Evolutionary conservation across 1,139 yeast species (phyloP).

Genomic region (Geotrichum reessii): DNA sequence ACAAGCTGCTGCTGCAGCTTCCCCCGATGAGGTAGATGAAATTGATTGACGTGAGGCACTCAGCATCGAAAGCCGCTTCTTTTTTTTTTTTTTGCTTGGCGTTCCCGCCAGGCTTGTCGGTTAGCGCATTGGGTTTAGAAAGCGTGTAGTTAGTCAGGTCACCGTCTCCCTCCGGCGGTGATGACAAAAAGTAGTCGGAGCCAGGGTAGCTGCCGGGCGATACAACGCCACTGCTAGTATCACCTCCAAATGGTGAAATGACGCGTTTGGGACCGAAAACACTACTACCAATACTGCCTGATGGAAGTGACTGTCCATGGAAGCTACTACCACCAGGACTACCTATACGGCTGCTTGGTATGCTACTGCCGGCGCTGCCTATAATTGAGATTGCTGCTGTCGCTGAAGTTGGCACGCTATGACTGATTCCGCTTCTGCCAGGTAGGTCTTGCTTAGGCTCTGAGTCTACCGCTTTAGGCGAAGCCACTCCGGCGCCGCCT

Average conservation of each 20-base stretch:
- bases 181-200: not conserved
- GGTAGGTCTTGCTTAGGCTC: not conserved
- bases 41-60: not conserved
- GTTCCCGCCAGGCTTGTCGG: too few species aligned
- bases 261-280: too few species aligned
- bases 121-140: not conserved
- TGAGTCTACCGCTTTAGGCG: not conserved
- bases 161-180: not conserved
- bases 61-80: not conserved
- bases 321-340: not conserved
- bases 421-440: not conserved
- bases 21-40: not conserved
- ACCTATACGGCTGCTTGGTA: not conserved
- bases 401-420: not conserved
- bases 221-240: too few species aligned
- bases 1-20: too few species aligned
- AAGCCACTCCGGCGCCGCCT: not conserved
- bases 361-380: not conserved
- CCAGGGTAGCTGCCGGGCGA: not conserved
- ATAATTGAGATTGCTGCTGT: not conserved
- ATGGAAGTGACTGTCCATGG: not conserved
- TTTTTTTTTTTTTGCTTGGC: not conserved
- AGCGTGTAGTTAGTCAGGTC: not conserved
- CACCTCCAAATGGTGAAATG: too few species aligned
- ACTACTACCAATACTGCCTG: not conserved